phyloP scores from a whole-genome alignment of 768 basidiomycete genomes.

The Arthromyces matolae region DNA sequence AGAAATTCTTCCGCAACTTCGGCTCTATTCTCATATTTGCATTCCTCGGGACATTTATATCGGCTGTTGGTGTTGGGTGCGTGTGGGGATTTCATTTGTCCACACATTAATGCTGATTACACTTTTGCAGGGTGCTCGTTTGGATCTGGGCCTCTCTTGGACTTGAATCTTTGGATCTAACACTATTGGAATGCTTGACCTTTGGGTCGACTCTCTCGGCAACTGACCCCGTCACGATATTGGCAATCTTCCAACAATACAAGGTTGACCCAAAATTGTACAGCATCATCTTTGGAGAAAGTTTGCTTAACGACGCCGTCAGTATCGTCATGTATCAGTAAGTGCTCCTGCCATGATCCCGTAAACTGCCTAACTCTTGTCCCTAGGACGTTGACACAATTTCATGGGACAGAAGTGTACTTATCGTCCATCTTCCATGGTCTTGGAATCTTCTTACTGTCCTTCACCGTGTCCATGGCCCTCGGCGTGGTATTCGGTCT shows the following conservation, averaged over 20 bases:
- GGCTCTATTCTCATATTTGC: conserved; percentile 94
- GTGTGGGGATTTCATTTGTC: conserved; percentile 30
- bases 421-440: conserved; percentile 90
- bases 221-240: conserved; percentile 96
- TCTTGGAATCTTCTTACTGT: conserved; percentile 94
- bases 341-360: conserved; percentile 33
- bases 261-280: conserved; percentile 99
- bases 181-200: conserved; percentile 88
- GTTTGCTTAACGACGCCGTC: conserved; percentile 95
- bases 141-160: conserved; percentile 94
- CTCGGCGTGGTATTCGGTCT: conserved; percentile 92
- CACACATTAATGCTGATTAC: conserved; percentile 33
- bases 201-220: conserved; percentile 97
- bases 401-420: conserved; percentile 86
- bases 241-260: conserved; percentile 97
- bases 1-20: conserved; percentile 98
- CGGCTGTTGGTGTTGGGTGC: conserved; percentile 93
- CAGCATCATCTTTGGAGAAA: conserved; percentile 96
- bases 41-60: conserved; percentile 93
- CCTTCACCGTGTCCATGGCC: conserved; percentile 92
- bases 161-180: conserved; percentile 82
- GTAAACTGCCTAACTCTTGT: background rate
- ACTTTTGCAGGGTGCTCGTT: conserved; percentile 74
- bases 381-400: conserved; percentile 81
- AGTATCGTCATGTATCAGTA: conserved; percentile 99